Evolutionary conservation across 805 yeast genomes (phyloP).

Genomic region (Saccharomycopsis sp.): DNA sequence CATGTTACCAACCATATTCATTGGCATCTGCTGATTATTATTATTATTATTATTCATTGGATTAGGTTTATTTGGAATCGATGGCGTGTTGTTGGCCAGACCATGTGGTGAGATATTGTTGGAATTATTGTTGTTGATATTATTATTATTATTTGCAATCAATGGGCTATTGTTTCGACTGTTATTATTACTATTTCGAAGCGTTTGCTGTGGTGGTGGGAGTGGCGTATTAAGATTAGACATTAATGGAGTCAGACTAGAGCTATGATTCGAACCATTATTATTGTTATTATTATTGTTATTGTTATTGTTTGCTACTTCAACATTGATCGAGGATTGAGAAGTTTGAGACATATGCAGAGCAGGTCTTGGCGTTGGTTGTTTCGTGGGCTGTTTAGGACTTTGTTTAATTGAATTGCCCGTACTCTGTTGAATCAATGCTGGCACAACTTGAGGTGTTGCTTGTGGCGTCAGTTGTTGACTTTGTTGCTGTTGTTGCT

Average conservation of each 20-base stretch:
- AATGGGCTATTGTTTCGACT: constrained; percentile 12
- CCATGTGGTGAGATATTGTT: constrained; percentile 5
- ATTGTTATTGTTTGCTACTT: neutral
- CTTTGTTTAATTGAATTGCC: too few relatives aligned
- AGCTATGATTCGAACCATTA: constrained; percentile 2
- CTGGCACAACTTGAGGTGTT: neutral
- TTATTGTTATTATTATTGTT: constrained; percentile 4
- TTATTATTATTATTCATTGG: constrained; percentile 14
- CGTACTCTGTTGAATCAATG: too few relatives aligned
- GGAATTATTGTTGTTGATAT: constrained; percentile 7
- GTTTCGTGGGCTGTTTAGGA: too few relatives aligned
- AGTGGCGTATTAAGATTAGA: constrained; percentile 17
- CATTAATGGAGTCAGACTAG: constrained; percentile 11
- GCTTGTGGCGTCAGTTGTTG: neutral
- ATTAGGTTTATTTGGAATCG: constrained; percentile 17
- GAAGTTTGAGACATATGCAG: too few relatives aligned
- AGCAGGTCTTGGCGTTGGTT: too few relatives aligned
- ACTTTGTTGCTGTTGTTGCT: neutral
- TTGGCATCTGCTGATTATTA: neutral
- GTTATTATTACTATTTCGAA: constrained; percentile 7
- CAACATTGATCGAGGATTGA: neutral
- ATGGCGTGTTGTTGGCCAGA: constrained; percentile 11
- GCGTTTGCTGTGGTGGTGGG: constrained; percentile 11
- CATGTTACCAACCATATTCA: neutral
- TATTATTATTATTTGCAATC: constrained; percentile 7